A percentile compares a stretch with the other conserved stretches of the same genome.
Evolutionary conservation across 2,329 filamentous ascomycete species (phyloP).

Genomic region (Pseudogymnoascus sp.): DNA sequence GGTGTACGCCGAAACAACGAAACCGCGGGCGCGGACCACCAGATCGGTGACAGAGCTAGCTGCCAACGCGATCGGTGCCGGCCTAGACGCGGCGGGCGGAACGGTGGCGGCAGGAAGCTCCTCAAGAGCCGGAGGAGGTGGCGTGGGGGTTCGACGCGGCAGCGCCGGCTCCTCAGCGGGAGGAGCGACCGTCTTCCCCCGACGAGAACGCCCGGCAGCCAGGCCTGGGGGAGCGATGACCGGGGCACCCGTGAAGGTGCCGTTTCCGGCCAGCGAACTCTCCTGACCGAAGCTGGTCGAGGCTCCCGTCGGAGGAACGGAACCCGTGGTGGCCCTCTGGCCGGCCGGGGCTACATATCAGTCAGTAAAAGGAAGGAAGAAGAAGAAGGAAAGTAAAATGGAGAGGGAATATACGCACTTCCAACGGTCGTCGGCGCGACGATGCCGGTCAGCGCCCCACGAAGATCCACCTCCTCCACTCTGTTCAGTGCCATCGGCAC

Average conservation of each 20-base stretch:
- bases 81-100: neutral
- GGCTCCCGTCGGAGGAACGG: conserved; percentile 1
- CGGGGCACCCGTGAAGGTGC: neutral
- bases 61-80: conserved; percentile 1
- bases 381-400: neutral
- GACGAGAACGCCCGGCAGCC: conserved; percentile 1
- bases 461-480: neutral
- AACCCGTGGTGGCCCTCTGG: conserved; percentile 4
- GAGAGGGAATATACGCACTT: neutral
- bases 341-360: conserved; percentile 1
- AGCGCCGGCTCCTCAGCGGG: neutral
- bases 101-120: neutral
- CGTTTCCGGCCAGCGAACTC: neutral
- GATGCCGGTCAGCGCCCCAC: conserved; percentile 1
- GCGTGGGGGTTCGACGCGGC: neutral
- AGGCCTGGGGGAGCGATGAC: neutral
- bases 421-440: neutral
- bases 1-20: neutral
- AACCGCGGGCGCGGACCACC: neutral
- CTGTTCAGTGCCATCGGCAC: conserved; percentile 2
- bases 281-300: conserved; percentile 4
- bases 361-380: neutral
- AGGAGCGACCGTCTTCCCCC: neutral
- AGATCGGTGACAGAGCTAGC: conserved; percentile 4
- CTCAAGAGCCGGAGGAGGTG: neutral